A percentile compares a stretch with the other conserved stretches of the same genome.
Conservation (phyloP, 257 asterid species). For the Lavandula angustifolia region DNA sequence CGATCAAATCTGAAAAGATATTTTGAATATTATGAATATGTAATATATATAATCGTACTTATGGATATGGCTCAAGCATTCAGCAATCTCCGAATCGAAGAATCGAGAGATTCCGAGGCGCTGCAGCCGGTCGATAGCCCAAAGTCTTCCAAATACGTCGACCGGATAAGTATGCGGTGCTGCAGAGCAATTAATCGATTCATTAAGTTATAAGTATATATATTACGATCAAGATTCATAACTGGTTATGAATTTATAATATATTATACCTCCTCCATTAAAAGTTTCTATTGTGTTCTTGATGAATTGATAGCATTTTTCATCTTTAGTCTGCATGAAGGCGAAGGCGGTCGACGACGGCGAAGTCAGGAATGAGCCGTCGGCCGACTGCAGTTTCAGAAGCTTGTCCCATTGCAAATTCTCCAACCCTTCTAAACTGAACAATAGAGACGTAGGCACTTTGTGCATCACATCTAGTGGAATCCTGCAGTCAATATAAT, state of each 20-base stretch:
- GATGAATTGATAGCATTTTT: conserved; percentile 41
- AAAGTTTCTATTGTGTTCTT: conserved; percentile 29
- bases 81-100: conserved; percentile 41
- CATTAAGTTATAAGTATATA: too few relatives aligned
- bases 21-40: too few relatives aligned
- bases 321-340: conserved; percentile 48
- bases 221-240: too few relatives aligned
- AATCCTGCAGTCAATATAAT: conserved; percentile 33
- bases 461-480: conserved; percentile 47
- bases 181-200: conserved; percentile 14
- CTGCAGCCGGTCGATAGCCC: conserved; percentile 59
- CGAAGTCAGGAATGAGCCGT: conserved; percentile 62
- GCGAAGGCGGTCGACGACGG: conserved; percentile 64
- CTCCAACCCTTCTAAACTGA: conserved; percentile 50
- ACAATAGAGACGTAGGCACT: conserved; percentile 43
- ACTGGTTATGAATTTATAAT: background rate
- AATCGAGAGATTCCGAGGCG: conserved; percentile 56
- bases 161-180: conserved; percentile 53
- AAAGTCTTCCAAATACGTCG: conserved; percentile 50
- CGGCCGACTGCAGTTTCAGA: conserved; percentile 42
- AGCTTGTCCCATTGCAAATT: conserved; percentile 54
- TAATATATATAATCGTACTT: conserved; percentile 30
- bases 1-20: too few relatives aligned
- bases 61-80: conserved; percentile 38
- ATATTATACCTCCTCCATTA: conserved; percentile 51